Base-by-base conservation (phyloP, 1,284 basidiomycete genomes). In the Bondarzewia mesenterica region DNA sequence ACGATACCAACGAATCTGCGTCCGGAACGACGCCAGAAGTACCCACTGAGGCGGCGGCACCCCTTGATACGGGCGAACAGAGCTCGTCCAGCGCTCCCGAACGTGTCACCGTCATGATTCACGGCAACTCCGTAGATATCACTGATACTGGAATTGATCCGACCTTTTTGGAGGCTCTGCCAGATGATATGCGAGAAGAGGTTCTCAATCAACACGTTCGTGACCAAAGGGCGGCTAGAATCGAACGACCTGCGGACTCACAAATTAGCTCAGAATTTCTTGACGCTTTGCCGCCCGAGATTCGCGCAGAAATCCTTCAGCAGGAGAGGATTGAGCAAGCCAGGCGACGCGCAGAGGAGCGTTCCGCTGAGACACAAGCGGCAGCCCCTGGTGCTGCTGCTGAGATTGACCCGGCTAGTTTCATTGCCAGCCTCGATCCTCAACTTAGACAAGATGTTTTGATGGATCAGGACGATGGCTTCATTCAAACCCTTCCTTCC, bases 131-230 rank as follows among this genome's bases (percentile, higher is more conserved):
- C n/a, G 90, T 99, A 25, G 96, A 99, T 63, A 99, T 99, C 61
- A 99, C 96, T 7, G 93, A 98, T 60, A 95, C 93, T 14, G 96
- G 96, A 7, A 98, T 99, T 60, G 96, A 99, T 63, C 93, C 94
- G 1, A 94, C 91, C 7, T 99, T 99, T 78, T 72, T 99, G 47
- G 93, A 98, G 67, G 96, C 96, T 16, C 71, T 99, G 22, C 96
- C 96, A 0, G 96, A 99, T 62, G 95, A 99, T 57, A 96, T 99
- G 88, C 83, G 96, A 42, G 95, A 97, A 62, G 96, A 99, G 64
- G 93, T 99, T 23, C 77, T 99, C 46, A 95, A 95, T 61, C 96
- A 99, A 64, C 94, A 99, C 62, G 83, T 98, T 58, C 86, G 93
- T 12, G 95, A 98, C 60, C 87, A 89, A 53, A 80, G 85, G 41